Evolutionary conservation across 257 asterid species (phyloP), one percentile per base, ranked within the genome.

Genomic region (Penstemon eatonii): DNA sequence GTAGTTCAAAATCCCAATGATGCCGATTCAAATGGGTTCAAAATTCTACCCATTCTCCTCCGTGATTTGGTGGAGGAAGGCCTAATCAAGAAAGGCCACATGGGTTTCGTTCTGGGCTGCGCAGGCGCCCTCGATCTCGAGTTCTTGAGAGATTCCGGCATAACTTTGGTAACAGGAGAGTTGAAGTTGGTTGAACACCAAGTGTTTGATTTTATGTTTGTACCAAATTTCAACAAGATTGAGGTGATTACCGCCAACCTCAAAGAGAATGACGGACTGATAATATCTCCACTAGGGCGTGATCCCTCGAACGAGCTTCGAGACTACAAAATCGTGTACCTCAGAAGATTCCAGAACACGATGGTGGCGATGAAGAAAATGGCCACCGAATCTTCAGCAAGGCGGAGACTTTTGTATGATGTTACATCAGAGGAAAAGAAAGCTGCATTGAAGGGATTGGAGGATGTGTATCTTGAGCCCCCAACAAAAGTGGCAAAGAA

Each of bases 21-120:
- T 9, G 15, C 51, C 2, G 77, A 5, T 60, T 38, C 63, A 0
- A 79, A 65, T 6, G 78, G 68, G 52, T 74, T 80, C 69, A 47
- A 55, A 12, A 66, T 74, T 43, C 69, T 88, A 57, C 86, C 91
- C 11, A 19, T 53, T 57, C 68, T 87, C 53, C 74, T 92, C 52
- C 90, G 73, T n/a, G 90, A 92, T 77, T 71, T 92, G 84, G 58
- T 71, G 46, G 91, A 84, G 11, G 96, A 86, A 75, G 96, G 95
- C 67, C 86, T 89, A 4, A 57, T 92, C 47, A 83, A 72, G 70
- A 76, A 56, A 59, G 95, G 96, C 67, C 84, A 86, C 63, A 84
- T 65, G 63, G 95, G 96, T 37, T 75, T 84, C 38, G 53, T 89
- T 5, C 43, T 82, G 64, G 79, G 80, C n/a, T 76, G 83, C 73